Base-by-base conservation (phyloP, 1,284 basidiomycete species). In the Fistulina hepatica region DNA sequence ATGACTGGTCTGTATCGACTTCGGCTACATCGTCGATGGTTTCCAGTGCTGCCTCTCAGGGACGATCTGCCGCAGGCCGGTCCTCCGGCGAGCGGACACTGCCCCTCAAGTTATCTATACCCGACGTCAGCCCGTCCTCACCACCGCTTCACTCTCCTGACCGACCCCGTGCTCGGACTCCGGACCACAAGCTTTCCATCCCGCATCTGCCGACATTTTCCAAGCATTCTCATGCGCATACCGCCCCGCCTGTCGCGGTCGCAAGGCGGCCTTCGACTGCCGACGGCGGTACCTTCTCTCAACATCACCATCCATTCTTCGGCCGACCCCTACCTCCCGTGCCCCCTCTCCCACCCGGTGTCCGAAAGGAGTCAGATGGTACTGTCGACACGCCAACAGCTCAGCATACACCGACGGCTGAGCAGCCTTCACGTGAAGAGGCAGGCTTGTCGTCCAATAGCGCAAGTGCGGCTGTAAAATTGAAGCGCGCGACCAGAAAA, bases 401-500 rank as follows among this genome's bases (percentile, higher is more conserved):
- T 13, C 43, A 42, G 21, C 55, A 52, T n/a, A 27, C 43, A 9
- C 54, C 54, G 9, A 31, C 52, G 39, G 45, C 45, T 37, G 41
- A 33, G 32, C 53, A n/a, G 49, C 53, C 15, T 39, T 31, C 53
- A 54, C 31, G 45, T 39, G 22, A 58, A 59, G 50, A 36, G 50
- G 33, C 44, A 52, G 42, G 25, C 55, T 43, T 46, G 21, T 43
- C 43, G 16, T 40, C 45, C 27, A 56, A 52, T 16, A 48, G 40
- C 28, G 52, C 45, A 32, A 50, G 49, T 24, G 34, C 49, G 2
- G 47, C 41, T 36, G 42, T 51, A 2, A 48, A 47, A 21, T 41
- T 57, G 25, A 75, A 65, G 51, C 62, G 66, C 17, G 64, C 73
- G 40, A 67, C 61, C 49, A 61, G 80, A 38, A 84, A 84, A 61